Percentiles rank a stretch among this genome's conserved stretches.
These are phyloP conservation scores for Tephrocybe sp. DNA, from an alignment of 768 basidiomycete genomes.

Conservation along the genomic window DNA sequence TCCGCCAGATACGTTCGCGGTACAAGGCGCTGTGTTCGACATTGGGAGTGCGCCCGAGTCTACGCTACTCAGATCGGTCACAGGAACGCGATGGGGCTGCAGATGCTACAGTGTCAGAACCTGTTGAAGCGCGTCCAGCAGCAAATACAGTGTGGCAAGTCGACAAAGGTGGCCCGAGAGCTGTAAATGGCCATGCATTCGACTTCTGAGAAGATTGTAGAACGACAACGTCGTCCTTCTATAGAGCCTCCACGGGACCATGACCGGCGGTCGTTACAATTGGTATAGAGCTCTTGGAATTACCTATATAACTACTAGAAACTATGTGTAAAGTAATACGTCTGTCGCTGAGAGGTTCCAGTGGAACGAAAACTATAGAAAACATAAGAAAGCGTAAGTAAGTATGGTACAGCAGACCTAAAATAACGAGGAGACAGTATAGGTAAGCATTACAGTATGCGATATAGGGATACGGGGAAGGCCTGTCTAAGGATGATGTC, in stretches of 20 bases:
- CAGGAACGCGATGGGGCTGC: conserved; percentile 19
- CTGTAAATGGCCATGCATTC: conserved; percentile 11
- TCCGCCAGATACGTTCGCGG: conserved; percentile 83
- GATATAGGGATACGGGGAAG: neutral
- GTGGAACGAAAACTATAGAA: neutral
- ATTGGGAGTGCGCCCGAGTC: conserved; percentile 59
- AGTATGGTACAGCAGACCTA: conserved; percentile 1
- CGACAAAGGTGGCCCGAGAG: conserved; percentile 5
- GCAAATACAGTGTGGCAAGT: conserved; percentile 11
- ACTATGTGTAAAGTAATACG: conserved; percentile 1
- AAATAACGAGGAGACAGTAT: neutral
- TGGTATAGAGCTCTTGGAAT: neutral
- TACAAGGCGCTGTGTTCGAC: conserved; percentile 87
- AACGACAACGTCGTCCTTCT: no score
- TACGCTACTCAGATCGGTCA: conserved; percentile 33
- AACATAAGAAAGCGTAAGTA: neutral
- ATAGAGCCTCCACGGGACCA: no score
- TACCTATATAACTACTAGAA: conserved; percentile 1
- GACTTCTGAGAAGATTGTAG: conserved; percentile 5
- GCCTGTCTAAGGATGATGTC: conserved; percentile 1
- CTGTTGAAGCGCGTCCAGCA: neutral
- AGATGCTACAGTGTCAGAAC: conserved; percentile 9
- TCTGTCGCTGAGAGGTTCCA: neutral
- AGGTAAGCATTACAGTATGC: conserved; percentile 7
- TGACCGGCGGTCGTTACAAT: no score